phyloP scores from a whole-genome alignment of 805 yeast genomes.

The Candida ulmi region DNA sequence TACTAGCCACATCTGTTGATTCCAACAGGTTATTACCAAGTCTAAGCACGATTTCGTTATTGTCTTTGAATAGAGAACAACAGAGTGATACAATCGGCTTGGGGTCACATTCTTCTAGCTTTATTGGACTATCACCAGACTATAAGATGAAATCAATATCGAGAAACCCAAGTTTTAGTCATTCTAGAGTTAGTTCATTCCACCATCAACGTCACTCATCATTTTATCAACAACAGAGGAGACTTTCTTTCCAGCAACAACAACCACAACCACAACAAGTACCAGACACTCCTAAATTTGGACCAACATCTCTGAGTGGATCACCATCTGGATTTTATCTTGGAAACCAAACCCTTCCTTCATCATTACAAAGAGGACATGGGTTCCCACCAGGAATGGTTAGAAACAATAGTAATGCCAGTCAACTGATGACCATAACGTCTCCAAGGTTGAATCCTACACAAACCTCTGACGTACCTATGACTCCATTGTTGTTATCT shows the following conservation, averaged over 20 bases:
- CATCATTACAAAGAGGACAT: constrained; percentile 13
- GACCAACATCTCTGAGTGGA: constrained; percentile 17
- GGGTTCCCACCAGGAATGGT: constrained; percentile 10
- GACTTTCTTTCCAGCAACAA: constrained; percentile 3
- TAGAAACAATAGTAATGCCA: constrained; percentile 9
- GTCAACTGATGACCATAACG: constrained; percentile 8
- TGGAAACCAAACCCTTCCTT: constrained; percentile 14
- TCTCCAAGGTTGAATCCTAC: constrained; percentile 20
- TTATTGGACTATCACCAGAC: constrained; percentile 2
- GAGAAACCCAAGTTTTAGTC: constrained; percentile 12
- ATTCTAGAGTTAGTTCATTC: constrained; percentile 11
- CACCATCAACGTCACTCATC: constrained; percentile 19
- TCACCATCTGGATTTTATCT: constrained; percentile 19
- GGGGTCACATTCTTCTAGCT: background rate
- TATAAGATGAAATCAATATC: constrained; percentile 11
- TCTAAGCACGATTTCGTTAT: constrained; percentile 19
- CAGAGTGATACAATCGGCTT: background rate
- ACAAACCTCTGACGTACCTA: constrained; percentile 13
- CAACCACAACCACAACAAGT: constrained; percentile 6
- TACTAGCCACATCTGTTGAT: constrained; percentile 19
- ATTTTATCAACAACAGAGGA: constrained; percentile 4
- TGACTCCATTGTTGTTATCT: constrained; percentile 21
- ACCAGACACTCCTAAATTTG: constrained; percentile 20
- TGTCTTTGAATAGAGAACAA: constrained; percentile 17
- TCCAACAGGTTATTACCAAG: constrained; percentile 13